Conservation (phyloP, 1,284 basidiomycete species). For the Malassezia cuniculi region DNA sequence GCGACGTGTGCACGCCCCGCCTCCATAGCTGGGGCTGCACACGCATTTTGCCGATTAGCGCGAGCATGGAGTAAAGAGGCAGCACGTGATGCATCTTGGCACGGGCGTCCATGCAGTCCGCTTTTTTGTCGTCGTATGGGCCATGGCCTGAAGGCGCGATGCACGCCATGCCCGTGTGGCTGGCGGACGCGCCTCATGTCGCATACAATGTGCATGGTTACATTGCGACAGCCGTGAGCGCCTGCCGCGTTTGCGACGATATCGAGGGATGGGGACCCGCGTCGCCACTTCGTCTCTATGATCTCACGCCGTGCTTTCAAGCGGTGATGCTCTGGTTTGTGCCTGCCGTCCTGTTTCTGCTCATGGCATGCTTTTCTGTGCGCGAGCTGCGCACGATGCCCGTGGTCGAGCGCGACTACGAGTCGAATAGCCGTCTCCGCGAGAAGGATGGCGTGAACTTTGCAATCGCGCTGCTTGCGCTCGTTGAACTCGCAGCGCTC, state of each 20-base stretch:
- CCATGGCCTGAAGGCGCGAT: not conserved
- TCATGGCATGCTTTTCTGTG: slow-evolving; percentile 19
- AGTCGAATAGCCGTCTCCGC: slow-evolving; percentile 20
- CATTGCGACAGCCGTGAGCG: too few relatives aligned
- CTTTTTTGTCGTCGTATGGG: not conserved
- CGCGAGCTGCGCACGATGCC: slow-evolving; percentile 13
- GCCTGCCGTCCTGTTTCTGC: slow-evolving; percentile 26
- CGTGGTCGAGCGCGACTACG: slow-evolving; percentile 11
- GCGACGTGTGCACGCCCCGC: slow-evolving; percentile 30
- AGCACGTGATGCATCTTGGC: slow-evolving; percentile 3
- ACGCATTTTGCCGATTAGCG: too few relatives aligned
- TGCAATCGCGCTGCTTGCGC: slow-evolving; percentile 47
- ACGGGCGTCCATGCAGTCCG: slow-evolving; percentile 8
- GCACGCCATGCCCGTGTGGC: not conserved
- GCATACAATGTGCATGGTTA: too few relatives aligned
- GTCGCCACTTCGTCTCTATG: slow-evolving; percentile 58
- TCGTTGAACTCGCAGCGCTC: slow-evolving; percentile 46
- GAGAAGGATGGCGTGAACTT: slow-evolving; percentile 41
- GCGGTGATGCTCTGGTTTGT: slow-evolving; percentile 47
- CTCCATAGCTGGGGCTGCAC: too few relatives aligned
- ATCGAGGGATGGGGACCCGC: slow-evolving; percentile 53
- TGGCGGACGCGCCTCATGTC: too few relatives aligned
- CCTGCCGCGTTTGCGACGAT: slow-evolving; percentile 10
- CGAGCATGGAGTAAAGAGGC: too few relatives aligned
- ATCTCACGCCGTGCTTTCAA: slow-evolving; percentile 72